These are phyloP conservation scores for Cucumis cinereus DNA, from an alignment of 306 rosid species.

Conservation along the genomic window DNA sequence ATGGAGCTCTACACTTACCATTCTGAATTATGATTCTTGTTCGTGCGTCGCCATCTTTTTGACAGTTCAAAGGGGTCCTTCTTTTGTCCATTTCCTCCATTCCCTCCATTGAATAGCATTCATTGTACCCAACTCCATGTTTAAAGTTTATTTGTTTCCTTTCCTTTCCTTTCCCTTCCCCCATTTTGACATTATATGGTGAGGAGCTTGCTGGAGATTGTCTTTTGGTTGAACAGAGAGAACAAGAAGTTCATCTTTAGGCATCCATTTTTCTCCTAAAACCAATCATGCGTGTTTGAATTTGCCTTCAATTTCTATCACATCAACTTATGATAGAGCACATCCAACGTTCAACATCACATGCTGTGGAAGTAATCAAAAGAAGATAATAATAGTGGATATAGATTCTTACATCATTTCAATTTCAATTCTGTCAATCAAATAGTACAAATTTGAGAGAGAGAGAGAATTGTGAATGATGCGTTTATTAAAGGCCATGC, in stretches of 20 bases:
- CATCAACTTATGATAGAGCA: not conserved
- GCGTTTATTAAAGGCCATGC: not conserved
- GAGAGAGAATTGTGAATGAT: not conserved
- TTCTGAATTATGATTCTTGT: constrained; percentile 8
- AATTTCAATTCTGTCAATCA: constrained; percentile 9
- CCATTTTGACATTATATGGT: not conserved
- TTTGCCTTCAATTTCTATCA: not conserved
- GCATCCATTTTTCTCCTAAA: not conserved
- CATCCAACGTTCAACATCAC: not conserved
- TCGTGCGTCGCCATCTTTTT: constrained; percentile 12
- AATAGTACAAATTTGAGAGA: not conserved
- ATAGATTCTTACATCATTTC: not conserved
- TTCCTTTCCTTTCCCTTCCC: not conserved
- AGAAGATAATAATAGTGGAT: not conserved
- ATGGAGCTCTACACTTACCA: not conserved
- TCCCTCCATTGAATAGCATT: not conserved
- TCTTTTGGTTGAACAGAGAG: too few species aligned
- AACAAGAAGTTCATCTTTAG: not conserved
- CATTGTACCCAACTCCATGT: constrained; percentile 8
- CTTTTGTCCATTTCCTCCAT: constrained; percentile 3
- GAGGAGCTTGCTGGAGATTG: not conserved
- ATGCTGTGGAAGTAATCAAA: not conserved
- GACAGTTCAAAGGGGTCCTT: constrained; percentile 7
- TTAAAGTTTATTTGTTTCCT: not conserved
- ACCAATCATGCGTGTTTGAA: constrained; percentile 1